These are phyloP conservation scores for Ogataea paradorogensis DNA, from an alignment of 805 yeast species.

Conservation along the genomic window DNA sequence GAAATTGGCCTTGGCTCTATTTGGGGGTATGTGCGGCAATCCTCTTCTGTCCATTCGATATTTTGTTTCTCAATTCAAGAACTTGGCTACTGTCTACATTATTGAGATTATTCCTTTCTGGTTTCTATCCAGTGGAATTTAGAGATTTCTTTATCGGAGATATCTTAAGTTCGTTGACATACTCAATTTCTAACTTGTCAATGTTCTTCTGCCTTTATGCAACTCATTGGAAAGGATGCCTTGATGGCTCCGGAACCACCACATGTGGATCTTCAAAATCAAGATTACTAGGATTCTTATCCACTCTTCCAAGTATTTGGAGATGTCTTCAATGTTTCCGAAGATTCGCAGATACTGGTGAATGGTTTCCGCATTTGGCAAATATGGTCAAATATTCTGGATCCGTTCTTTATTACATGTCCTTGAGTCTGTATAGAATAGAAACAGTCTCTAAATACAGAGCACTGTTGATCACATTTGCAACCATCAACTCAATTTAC, in stretches of 20 bases:
- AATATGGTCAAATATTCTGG: constrained; percentile 76
- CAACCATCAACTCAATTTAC: constrained; percentile 65
- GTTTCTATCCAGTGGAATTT: constrained; percentile 92
- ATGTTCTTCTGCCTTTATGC: constrained; percentile 83
- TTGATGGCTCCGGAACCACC: constrained; percentile 37
- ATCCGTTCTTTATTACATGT: constrained; percentile 64
- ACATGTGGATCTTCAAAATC: constrained; percentile 79
- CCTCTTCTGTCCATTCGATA: constrained; percentile 59
- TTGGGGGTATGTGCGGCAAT: constrained; percentile 49
- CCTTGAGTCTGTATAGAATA: constrained; percentile 77
- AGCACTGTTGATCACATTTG: constrained; percentile 68
- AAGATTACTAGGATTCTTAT: constrained; percentile 73
- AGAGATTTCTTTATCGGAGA: constrained; percentile 93
- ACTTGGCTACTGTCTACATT: constrained; percentile 72
- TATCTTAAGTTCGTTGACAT: constrained; percentile 82
- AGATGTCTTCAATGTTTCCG: constrained; percentile 87
- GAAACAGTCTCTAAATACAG: constrained; percentile 41
- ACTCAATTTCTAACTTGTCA: constrained; percentile 80
- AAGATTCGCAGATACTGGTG: constrained; percentile 90
- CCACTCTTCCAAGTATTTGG: constrained; percentile 85
- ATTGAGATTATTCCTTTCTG: constrained; percentile 74
- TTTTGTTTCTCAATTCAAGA: constrained; percentile 60
- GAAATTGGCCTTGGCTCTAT: constrained; percentile 79
- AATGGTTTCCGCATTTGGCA: constrained; percentile 94
- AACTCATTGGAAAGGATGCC: constrained; percentile 60